Base-by-base conservation (phyloP, 805 yeast genomes). In the Candida piceae region DNA sequence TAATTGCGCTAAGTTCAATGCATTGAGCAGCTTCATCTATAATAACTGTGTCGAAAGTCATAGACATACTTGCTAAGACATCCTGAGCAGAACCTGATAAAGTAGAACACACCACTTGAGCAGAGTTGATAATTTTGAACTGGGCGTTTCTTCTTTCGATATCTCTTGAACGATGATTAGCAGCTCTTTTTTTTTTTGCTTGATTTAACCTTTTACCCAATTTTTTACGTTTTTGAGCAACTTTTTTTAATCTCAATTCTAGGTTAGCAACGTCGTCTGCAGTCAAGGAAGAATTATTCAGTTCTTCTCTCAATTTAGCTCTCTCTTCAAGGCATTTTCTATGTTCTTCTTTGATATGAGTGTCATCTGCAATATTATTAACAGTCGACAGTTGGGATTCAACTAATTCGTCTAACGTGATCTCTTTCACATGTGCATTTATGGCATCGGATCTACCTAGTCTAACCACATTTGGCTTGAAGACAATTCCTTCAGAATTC, bases 21-120 rank as follows among this genome's bases (percentile, higher is more conserved):
- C 95, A 84, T 60, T 90, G 98, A 48, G 97, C 94, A 2, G 98
- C 98, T 60, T 90, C 98, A 65, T 90, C 98, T 42, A 90, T 81
- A 34, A 90, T 80, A 2, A 93, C 97, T 4, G 95, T 86, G 33
- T 84, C 95, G 56, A 93, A 90, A 30, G 75, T 74, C 52, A 87
- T 72, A 9, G 87, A 78, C 54, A 90, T 63, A 29, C 78, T 71
- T 0, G 87, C 78, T 28, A 90, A 69, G 41, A 87, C 76, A 44
- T 85, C 93, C 63, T 88, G 96, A 0, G 97, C 96, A 4, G 96
- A 78, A 20, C 97, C 97, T 0, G 97, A 89, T 23, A 90, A 66
- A 0, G 98, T 90, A 0, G 97, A 72, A 53, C 97, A 93, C 13
- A 90, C 84, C 31, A 93, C 78, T 43, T 89, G 86, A 12, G 96